phyloP scores from a whole-genome alignment of 331 rosid genomes.

The Cydonia oblonga region DNA sequence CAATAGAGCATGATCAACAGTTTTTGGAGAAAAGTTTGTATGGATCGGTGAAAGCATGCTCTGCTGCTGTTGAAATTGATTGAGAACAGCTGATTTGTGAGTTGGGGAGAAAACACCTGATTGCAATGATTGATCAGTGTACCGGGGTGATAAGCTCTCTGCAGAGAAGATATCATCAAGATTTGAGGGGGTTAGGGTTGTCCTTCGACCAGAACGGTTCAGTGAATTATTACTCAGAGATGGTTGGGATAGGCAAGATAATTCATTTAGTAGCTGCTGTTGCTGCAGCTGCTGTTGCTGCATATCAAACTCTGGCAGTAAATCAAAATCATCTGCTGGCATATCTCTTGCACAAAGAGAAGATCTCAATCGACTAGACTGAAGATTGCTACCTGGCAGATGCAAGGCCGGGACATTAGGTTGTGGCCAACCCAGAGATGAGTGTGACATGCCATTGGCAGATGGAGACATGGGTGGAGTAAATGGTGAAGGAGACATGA shows the following conservation, averaged over 20 bases:
- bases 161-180: conserved; percentile 86
- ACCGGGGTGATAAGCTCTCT: conserved; percentile 78
- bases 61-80: conserved; percentile 92
- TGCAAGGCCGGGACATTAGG: conserved; percentile 86
- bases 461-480: conserved; percentile 95
- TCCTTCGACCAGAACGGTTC: conserved; percentile 70
- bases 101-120: conserved; percentile 77
- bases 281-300: conserved; percentile 25
- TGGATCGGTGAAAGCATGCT: conserved; percentile 70
- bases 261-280: conserved; percentile 64
- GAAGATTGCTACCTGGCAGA: conserved; percentile 80
- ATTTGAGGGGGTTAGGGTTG: conserved; percentile 63
- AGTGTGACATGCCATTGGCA: conserved; percentile 69
- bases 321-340: conserved; percentile 51
- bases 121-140: conserved; percentile 55
- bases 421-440: conserved; percentile 71
- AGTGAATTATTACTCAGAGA: conserved; percentile 47
- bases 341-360: conserved; percentile 81
- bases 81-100: conserved; percentile 72
- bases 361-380: conserved; percentile 85
- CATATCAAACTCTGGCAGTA: conserved; percentile 58
- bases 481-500: conserved; percentile 64
- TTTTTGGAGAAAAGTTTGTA: conserved; percentile 61
- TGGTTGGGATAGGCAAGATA: conserved; percentile 56
- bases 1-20: conserved; percentile 52